Conservation (phyloP, 768 basidiomycete species). For the Amanita rubescens region DNA sequence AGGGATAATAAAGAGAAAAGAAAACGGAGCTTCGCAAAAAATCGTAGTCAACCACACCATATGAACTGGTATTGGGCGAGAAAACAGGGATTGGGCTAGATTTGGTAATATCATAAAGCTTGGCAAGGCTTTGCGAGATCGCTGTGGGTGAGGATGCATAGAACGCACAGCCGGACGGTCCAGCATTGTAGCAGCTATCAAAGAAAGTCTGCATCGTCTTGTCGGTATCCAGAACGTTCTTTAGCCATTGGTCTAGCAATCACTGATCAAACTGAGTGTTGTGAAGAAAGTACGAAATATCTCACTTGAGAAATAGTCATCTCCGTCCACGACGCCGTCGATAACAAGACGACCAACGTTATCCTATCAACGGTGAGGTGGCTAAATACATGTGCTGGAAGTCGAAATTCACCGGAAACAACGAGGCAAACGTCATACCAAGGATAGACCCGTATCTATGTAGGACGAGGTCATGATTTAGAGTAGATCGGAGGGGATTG, state of each 20-base stretch:
- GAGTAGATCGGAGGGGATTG: neutral
- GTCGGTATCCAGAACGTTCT: constrained; percentile 30
- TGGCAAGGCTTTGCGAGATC: constrained; percentile 28
- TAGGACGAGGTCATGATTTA: too few species aligned
- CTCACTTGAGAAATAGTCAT: constrained; percentile 32
- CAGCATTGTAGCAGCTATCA: constrained; percentile 28
- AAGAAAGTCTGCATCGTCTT: constrained; percentile 29
- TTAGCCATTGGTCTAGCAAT: constrained; percentile 26
- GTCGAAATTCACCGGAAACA: constrained; percentile 14
- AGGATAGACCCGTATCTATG: constrained; percentile 16
- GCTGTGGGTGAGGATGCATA: constrained; percentile 27
- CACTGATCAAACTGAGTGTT: neutral
- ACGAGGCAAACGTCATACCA: constrained; percentile 16
- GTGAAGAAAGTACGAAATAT: constrained; percentile 5
- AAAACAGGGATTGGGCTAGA: constrained; percentile 27
- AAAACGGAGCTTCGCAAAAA: constrained; percentile 25
- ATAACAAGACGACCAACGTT: constrained; percentile 30
- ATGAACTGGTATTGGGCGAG: constrained; percentile 13
- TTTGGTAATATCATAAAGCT: constrained; percentile 18
- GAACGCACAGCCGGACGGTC: constrained; percentile 29
- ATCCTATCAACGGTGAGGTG: constrained; percentile 8
- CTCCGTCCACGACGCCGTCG: constrained; percentile 34
- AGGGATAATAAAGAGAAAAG: constrained; percentile 28
- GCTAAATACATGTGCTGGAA: constrained; percentile 5
- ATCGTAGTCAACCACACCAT: constrained; percentile 31